Conservation (phyloP, 306 rosid species). For the Corylus heterophylla region DNA sequence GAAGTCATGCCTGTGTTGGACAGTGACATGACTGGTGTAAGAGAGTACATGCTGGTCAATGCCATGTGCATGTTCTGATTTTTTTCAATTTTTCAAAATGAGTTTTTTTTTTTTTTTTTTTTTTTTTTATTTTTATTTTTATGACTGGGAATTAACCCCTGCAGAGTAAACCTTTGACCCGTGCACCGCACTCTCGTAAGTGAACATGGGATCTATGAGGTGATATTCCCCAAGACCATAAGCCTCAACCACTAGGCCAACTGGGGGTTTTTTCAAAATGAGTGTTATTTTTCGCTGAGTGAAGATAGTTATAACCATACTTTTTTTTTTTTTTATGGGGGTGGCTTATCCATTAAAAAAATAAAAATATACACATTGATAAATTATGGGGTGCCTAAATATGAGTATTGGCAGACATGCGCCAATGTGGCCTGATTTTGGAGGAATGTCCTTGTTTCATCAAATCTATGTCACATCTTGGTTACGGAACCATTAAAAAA, state of each 20-base stretch:
- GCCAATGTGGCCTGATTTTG: not conserved
- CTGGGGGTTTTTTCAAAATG: not conserved
- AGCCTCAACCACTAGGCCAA: too few relatives aligned
- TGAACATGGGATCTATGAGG: too few relatives aligned
- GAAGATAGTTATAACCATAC: not conserved
- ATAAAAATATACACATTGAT: not conserved
- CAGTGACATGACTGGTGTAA: too few relatives aligned
- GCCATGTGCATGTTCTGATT: not conserved
- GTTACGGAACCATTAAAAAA: not conserved
- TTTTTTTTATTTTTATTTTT: too few relatives aligned
- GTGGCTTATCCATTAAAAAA: not conserved
- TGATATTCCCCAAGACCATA: too few relatives aligned
- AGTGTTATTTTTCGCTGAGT: not conserved
- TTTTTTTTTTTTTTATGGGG: too few relatives aligned
- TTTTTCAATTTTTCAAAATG: not conserved
- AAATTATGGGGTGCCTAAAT: not conserved
- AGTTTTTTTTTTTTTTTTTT: too few relatives aligned
- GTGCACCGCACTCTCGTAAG: too few relatives aligned
- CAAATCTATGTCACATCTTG: not conserved
- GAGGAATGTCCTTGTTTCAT: not conserved
- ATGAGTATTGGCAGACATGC: not conserved
- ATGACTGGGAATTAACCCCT: too few relatives aligned
- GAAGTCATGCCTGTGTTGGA: too few relatives aligned
- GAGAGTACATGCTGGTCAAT: too few relatives aligned
- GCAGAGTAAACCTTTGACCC: too few relatives aligned